Evolutionary conservation across 2,329 filamentous ascomycete species (phyloP).

Genomic region (Penicillium fuscoglaucum): DNA sequence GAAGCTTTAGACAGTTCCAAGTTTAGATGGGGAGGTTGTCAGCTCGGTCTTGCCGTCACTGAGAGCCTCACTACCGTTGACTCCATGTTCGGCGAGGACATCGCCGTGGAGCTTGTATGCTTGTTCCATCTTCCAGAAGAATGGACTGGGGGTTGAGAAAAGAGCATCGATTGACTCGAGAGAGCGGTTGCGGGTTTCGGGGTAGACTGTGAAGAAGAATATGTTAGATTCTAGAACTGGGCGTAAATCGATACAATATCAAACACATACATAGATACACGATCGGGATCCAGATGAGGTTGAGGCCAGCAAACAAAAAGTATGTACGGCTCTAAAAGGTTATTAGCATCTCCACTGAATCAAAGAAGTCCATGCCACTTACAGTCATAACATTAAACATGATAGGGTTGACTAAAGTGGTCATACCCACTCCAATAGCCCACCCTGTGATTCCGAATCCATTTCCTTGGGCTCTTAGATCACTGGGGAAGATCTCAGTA

Average conservation of each 20-base stretch:
- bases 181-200: conserved; percentile 54
- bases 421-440: conserved; percentile 59
- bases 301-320: conserved; percentile 54
- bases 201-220: conserved; percentile 41
- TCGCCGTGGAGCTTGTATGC: conserved; percentile 39
- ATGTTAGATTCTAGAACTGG: conserved; percentile 5
- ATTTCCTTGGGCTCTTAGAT: conserved; percentile 60
- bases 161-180: conserved; percentile 54
- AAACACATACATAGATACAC: conserved; percentile 44
- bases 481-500: conserved; percentile 59
- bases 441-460: conserved; percentile 61
- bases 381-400: conserved; percentile 49
- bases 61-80: conserved; percentile 6
- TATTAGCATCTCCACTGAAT: not conserved
- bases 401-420: conserved; percentile 53
- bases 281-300: conserved; percentile 54
- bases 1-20: not conserved
- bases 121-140: conserved; percentile 49
- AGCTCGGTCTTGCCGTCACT: not conserved
- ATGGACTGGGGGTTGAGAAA: conserved; percentile 51
- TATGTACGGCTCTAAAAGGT: conserved; percentile 48
- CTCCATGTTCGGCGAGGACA: conserved; percentile 26
- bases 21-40: not conserved
- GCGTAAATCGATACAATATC: not conserved
- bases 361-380: not conserved